Base-by-base conservation (phyloP, 2,329 filamentous ascomycete species). In the Colletotrichum sp. region DNA sequence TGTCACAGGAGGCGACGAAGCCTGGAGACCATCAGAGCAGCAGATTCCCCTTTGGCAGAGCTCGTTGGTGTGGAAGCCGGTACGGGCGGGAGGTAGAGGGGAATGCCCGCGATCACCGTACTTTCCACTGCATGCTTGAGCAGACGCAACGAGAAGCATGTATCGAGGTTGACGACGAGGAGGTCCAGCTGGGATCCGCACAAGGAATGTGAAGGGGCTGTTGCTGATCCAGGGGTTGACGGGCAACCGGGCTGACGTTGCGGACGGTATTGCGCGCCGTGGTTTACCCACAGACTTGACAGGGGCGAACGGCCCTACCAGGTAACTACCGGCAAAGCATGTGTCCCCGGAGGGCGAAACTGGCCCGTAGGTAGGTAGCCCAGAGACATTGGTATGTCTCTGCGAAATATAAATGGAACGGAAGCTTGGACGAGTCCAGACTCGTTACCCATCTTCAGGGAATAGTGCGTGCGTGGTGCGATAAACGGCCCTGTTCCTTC, bases 101-200 rank as follows among this genome's bases (percentile, higher is more conserved):
- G 71, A 73, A 64, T 69, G 32, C 32, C 43, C 32, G 28, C 30
- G 56, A 43, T 26, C 59, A 30, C 66, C 4, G 58, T 36, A 64
- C 66, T 69, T 59, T 64, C 58, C 58, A 64, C 71, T 28, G 10
- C 71, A 59, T 70, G 67, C 59, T 70, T 70, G 36, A 34, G 58
- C 28, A 24, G 34, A 18, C 18, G n/a, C 34, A 38, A 30, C 34
- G 34, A 34, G 52, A 18, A 30, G 36, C 30, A 38, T 8, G 18
- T 21, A 28, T 26, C 59, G n/a, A 21, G 28, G 32, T 21, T 16
- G 16, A 43, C 24, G 36, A 52, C 16, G 18, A 58, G 24, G 5
- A 64, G 18, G n/a, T 26, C 24, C 26, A 13, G 66, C 32, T n/a
- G 24, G 26, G 34, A n/a, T 38, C 16, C 9, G 28, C n/a, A n/a